These are phyloP conservation scores for Madurella fahalii DNA, from an alignment of 2,329 filamentous ascomycete species.

Conservation along the genomic window DNA sequence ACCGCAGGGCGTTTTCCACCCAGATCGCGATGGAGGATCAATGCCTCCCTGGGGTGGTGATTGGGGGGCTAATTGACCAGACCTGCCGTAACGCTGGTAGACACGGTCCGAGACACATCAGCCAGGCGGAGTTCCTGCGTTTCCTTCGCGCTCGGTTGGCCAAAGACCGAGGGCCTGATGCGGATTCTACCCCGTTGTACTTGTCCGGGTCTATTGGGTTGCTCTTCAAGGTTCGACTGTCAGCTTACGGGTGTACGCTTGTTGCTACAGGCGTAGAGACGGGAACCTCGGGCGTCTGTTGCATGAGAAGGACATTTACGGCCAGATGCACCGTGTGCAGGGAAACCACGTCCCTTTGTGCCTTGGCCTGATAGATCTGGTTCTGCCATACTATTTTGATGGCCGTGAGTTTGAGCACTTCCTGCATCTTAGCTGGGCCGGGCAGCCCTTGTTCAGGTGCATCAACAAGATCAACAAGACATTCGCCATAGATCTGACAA, in stretches of 20 bases:
- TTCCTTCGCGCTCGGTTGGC: conserved; percentile 30
- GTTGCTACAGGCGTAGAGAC: conserved; percentile 38
- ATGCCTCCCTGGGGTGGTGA: conserved; percentile 28
- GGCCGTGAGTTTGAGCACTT: conserved; percentile 30
- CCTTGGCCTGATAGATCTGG: conserved; percentile 31
- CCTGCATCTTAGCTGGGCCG: conserved; percentile 35
- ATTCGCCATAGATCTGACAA: conserved; percentile 7
- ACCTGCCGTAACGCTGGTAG: conserved; percentile 27
- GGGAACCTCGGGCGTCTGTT: conserved; percentile 21
- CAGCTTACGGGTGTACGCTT: conserved; percentile 35
- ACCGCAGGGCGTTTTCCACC: too few relatives aligned
- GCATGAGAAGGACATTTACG: conserved; percentile 33
- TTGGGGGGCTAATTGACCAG: conserved; percentile 26
- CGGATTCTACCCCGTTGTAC: conserved; percentile 31
- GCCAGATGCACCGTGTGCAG: conserved; percentile 29
- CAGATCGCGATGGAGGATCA: conserved; percentile 6
- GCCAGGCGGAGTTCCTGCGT: conserved; percentile 26
- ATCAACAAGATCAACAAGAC: conserved; percentile 13
- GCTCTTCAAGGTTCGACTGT: conserved; percentile 37
- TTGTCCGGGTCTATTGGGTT: conserved; percentile 28
- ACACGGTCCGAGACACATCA: conserved; percentile 28
- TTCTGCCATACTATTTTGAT: conserved; percentile 32
- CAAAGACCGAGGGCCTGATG: conserved; percentile 30
- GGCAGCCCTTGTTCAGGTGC: conserved; percentile 24
- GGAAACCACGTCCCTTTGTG: conserved; percentile 35